phyloP scores from a whole-genome alignment of 2,329 filamentous ascomycete species.

The Aspergillus sp. region DNA sequence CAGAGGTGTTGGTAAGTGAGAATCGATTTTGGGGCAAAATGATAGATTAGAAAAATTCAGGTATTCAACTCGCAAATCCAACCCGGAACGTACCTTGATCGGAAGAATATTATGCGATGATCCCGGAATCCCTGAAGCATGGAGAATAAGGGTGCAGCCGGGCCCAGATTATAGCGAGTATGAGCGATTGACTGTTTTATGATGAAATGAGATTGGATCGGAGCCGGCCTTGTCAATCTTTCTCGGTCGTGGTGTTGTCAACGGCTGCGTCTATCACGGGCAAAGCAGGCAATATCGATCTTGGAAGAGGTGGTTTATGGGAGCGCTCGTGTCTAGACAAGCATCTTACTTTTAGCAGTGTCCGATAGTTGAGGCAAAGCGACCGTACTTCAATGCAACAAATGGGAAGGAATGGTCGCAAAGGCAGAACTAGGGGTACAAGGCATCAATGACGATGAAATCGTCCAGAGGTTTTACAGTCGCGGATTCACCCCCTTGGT shows the following conservation, averaged over 20 bases:
- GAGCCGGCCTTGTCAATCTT: constrained; percentile 27
- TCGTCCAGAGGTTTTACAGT: constrained; percentile 16
- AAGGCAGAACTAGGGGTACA: constrained; percentile 2
- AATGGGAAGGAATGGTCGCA: constrained; percentile 3
- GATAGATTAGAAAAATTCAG: no score
- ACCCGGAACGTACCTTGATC: neutral
- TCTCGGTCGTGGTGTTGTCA: constrained; percentile 4
- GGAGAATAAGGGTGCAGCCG: constrained; percentile 5
- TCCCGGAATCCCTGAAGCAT: neutral
- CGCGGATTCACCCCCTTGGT: constrained; percentile 10
- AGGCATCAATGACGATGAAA: constrained; percentile 2
- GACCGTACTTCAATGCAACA: constrained; percentile 1
- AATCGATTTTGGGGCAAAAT: neutral
- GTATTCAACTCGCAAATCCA: neutral
- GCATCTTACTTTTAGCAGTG: neutral
- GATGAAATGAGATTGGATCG: constrained; percentile 17
- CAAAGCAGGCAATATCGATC: constrained; percentile 1
- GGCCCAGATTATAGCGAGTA: neutral
- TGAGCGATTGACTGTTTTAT: neutral
- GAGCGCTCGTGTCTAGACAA: constrained; percentile 12
- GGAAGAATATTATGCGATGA: neutral
- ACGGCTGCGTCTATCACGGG: neutral
- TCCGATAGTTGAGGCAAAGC: neutral
- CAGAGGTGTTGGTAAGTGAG: neutral
- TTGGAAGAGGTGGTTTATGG: constrained; percentile 3